Base-by-base conservation (phyloP, 192 early-diverging fungal genomes). In the Obelidium mucronatum region DNA sequence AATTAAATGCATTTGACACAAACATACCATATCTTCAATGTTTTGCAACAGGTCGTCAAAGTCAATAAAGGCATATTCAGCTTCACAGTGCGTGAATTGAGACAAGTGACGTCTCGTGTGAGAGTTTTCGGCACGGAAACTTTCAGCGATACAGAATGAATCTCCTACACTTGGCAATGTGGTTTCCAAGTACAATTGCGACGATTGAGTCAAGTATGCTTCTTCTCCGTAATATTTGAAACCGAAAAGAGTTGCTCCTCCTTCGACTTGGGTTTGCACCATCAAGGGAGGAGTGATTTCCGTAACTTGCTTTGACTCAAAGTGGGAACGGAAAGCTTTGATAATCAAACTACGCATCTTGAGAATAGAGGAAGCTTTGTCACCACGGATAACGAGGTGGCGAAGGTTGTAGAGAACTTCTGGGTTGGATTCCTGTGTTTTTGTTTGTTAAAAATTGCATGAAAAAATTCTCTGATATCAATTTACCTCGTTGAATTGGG, bases 221-320 rank as follows among this genome's bases (percentile, higher is more conserved):
- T 91, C 82, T 79, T 98, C 94, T 40, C 94, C 97, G 75, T 99
- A 99, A 85, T 99, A 99, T 79, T 98, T 84, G 80, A 99, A 92
- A 53, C 87, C 85, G 65, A 99, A 99, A 64, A 99, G 87, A 6
- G 97, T 98, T 42, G 90, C 91, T 6, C 98, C 98, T 65, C 98
- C 98, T 85, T 99, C 98, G 15, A 97, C 97, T 82, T 98, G 96
- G 44, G 97, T 99, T 87, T 99, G 97, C 30, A 99, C 98, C 95
- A 99, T 94, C 79, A 93, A 90, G 24, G 98, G 98, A n/a, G 98
- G 97, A 15, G 93, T 97, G 19, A 99, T 94, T 83, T 99, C 98
- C 64, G 83, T 80, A 74, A 93, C 93, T 17, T 88, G 87, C 37
- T 83, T 85, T 39, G 79, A 78, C 48, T 97, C 94, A 83, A 97